phyloP scores from a whole-genome alignment of 805 yeast genomes.

The Barnettozyma sp. region DNA sequence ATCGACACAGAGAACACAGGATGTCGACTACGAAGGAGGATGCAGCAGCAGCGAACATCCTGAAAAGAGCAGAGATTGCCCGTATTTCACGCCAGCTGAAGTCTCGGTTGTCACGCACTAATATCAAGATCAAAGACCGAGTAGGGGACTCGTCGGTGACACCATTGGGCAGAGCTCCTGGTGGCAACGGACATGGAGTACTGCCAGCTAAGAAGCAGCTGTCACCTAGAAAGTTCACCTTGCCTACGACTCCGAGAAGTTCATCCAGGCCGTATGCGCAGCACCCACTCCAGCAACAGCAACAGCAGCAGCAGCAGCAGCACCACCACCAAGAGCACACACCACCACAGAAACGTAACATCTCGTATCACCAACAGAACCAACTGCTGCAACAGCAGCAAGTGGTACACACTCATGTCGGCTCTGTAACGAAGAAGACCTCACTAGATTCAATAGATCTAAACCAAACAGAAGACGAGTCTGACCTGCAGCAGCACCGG shows the following conservation, averaged over 20 bases:
- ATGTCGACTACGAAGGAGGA: conserved; percentile 27
- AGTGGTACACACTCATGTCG: conserved; percentile 1
- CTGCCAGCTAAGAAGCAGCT: too few species aligned
- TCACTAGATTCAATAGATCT: conserved; percentile 19
- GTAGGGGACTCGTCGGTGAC: too few species aligned
- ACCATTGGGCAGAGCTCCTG: too few species aligned
- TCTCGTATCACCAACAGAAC: not conserved
- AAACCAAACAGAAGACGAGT: conserved; percentile 21
- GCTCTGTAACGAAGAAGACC: conserved; percentile 12
- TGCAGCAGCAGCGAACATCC: conserved; percentile 36
- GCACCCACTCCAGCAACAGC: conserved; percentile 5
- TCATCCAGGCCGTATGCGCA: too few species aligned
- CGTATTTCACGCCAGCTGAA: conserved; percentile 39
- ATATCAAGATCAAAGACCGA: conserved; percentile 23
- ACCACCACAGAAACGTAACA: not conserved
- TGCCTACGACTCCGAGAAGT: too few species aligned
- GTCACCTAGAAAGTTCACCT: too few species aligned
- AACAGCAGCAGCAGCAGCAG: not conserved
- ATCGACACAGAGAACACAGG: too few species aligned
- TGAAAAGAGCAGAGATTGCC: conserved; percentile 40
- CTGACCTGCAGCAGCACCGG: conserved; percentile 8
- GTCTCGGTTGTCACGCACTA: conserved; percentile 36
- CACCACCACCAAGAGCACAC: conserved; percentile 6
- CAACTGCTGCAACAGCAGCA: too few species aligned
- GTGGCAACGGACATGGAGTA: too few species aligned